Evolutionary conservation across 371 early-diverging fungal species (phyloP), one percentile per base, ranked within the genome.

Genomic region (Mucor sp.): DNA sequence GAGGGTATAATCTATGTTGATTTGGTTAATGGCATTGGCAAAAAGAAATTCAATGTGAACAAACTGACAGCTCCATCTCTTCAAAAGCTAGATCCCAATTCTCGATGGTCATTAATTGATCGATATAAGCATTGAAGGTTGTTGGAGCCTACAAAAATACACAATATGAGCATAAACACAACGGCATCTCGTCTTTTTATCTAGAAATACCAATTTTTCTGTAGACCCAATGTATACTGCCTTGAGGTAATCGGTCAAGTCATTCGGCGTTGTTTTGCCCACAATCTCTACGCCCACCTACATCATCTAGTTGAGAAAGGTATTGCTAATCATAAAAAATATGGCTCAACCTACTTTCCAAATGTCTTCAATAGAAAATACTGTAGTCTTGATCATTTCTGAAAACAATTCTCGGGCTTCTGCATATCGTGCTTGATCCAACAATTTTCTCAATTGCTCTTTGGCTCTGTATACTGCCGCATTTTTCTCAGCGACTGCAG

Each of bases 261-360:
- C 57, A 3, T 59, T 48, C 14, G 68, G 63, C 5, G 59, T 59
- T 9, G 63, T 37, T 59, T 58, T 68, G 7, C 68, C 53, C 39
- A 63, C 41, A 15, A 68, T 63, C 47, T 68, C 63, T 4, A 50
- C 44, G 25, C 68, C 68, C 19, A 50, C 37, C 63, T 68, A 63
- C 12, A 27, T 0, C 11, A 21, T 7, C 3, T 8, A 27, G 6
- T 4, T 59, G 23, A 21, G 14, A 23, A 55, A 30, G n/a, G 6
- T 4, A 37, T 4, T 33, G 11, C 9, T 19, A 55, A 15, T 27
- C 56, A 28, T 14, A 58, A 59, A 58, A 59, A 12, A 19, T 1
- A 14, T 27, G 8, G 23, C 8, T 19, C 17, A 3, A 23, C 60
- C 30, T 57, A 65, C 65, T 44, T 59, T 58, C 68, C 68, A 68